Percentiles rank a stretch among this genome's conserved stretches.
phyloP scores from a whole-genome alignment of 2,329 filamentous ascomycete genomes.

The Aureobasidium leucospermi region DNA sequence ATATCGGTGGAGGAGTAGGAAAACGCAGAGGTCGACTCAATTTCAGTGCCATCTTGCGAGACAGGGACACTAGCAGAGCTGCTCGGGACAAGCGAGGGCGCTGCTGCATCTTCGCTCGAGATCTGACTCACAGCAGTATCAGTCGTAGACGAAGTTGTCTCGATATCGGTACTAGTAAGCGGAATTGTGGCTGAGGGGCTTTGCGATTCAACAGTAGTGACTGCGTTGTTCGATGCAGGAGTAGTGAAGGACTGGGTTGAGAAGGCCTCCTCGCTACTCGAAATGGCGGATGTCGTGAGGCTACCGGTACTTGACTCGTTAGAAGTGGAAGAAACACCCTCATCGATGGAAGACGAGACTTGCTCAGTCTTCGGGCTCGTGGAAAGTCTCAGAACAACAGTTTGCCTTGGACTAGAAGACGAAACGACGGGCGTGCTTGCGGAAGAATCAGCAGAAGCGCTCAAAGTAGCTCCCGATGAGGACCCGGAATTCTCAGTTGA shows the following conservation, averaged over 20 bases:
- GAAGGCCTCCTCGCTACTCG: neutral
- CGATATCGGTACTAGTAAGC: neutral
- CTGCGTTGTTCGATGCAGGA: neutral
- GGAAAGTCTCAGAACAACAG: constrained; percentile 1
- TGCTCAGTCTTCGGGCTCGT: neutral
- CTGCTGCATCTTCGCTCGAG: neutral
- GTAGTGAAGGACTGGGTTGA: neutral
- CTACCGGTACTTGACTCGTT: neutral
- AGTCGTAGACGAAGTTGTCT: neutral
- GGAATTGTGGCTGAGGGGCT: neutral
- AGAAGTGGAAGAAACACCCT: neutral
- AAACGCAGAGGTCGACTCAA: neutral
- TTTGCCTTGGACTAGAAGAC: neutral
- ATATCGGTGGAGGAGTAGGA: neutral
- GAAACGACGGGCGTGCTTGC: neutral
- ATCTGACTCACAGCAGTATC: neutral
- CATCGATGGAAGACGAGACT: neutral
- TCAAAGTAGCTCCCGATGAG: neutral
- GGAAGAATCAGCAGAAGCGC: neutral
- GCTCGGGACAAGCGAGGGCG: neutral
- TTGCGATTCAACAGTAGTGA: neutral
- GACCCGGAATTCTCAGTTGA: neutral
- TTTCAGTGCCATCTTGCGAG: neutral
- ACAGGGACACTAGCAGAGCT: neutral
- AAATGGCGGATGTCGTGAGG: neutral